A percentile compares a stretch with the other conserved stretches of the same genome.
These are phyloP conservation scores for Trifolium repens DNA, from an alignment of 306 rosid genomes.

Conservation along the genomic window DNA sequence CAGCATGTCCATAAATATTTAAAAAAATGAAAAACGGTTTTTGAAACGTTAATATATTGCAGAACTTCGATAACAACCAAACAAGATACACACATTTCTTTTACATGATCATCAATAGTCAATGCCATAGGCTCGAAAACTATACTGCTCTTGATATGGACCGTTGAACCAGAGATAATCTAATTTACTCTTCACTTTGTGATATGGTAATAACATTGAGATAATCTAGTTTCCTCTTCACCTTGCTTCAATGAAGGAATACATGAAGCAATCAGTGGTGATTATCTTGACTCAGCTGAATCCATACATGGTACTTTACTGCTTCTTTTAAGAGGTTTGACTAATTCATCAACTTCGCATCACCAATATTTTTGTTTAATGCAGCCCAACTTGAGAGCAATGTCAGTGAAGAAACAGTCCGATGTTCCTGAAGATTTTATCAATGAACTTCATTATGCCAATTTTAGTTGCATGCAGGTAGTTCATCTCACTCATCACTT, in stretches of 20 bases:
- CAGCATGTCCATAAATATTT: no score
- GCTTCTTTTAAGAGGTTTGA: constrained; percentile 14
- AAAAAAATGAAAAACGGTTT: no score
- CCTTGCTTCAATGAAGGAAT: constrained; percentile 18
- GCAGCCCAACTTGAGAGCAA: constrained; percentile 97
- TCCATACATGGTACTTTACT: constrained; percentile 75
- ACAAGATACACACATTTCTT: no score
- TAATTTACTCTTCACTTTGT: no score
- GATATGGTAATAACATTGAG: constrained; percentile 1
- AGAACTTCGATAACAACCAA: no score
- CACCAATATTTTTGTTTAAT: constrained; percentile 35
- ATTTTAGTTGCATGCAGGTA: constrained; percentile 86
- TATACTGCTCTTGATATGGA: no score
- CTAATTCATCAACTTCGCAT: constrained; percentile 24
- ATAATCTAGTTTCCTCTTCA: constrained; percentile 32
- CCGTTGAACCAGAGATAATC: no score
- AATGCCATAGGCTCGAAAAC: no score
- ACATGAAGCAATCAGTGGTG: no score
- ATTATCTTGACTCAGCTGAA: no score
- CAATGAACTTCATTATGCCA: constrained; percentile 59
- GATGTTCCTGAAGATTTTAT: constrained; percentile 80
- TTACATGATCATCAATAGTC: no score
- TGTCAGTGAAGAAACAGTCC: constrained; percentile 78
- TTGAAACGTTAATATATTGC: no score
- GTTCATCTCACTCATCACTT: background rate